Conservation (phyloP, 352 stramenopile genomes). For the Phytophthora meadii region DNA sequence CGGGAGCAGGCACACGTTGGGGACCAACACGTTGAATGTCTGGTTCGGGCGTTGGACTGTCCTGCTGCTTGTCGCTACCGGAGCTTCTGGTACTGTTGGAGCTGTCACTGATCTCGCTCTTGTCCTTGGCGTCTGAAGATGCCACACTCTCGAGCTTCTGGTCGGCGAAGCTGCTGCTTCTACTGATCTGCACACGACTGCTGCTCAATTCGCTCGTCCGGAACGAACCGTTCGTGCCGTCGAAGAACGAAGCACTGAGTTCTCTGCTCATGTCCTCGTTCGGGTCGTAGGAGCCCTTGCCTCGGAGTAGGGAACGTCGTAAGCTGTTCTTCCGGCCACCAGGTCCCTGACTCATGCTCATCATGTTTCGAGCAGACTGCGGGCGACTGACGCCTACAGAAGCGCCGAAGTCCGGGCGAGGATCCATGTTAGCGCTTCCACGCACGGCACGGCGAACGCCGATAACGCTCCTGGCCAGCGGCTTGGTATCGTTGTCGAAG, state of each 20-base stretch:
- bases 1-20: constrained; percentile 37
- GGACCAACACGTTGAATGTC: constrained; percentile 34
- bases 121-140: constrained; percentile 25
- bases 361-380: constrained; percentile 12
- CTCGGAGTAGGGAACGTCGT: constrained; percentile 21
- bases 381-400: constrained; percentile 22
- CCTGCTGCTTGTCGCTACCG: constrained; percentile 20
- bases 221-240: constrained; percentile 42
- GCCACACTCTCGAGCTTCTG: constrained; percentile 29
- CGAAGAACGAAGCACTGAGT: constrained; percentile 45
- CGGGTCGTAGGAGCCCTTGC: constrained; percentile 34
- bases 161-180: constrained; percentile 36
- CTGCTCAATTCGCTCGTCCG: constrained; percentile 36
- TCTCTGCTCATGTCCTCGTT: constrained; percentile 39
- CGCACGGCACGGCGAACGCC: constrained; percentile 32
- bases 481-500: constrained; percentile 41
- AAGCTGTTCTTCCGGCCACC: constrained; percentile 29
- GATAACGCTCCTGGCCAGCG: constrained; percentile 42
- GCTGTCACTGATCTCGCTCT: constrained; percentile 32
- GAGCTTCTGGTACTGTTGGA: constrained; percentile 39
- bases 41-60: constrained; percentile 21
- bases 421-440: constrained; percentile 18
- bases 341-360: constrained; percentile 42
- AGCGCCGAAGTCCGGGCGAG: constrained; percentile 26
- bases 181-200: constrained; percentile 34